These are phyloP conservation scores for Leptoxyphium fumago DNA, from an alignment of 2,329 filamentous ascomycete genomes.

Conservation along the genomic window DNA sequence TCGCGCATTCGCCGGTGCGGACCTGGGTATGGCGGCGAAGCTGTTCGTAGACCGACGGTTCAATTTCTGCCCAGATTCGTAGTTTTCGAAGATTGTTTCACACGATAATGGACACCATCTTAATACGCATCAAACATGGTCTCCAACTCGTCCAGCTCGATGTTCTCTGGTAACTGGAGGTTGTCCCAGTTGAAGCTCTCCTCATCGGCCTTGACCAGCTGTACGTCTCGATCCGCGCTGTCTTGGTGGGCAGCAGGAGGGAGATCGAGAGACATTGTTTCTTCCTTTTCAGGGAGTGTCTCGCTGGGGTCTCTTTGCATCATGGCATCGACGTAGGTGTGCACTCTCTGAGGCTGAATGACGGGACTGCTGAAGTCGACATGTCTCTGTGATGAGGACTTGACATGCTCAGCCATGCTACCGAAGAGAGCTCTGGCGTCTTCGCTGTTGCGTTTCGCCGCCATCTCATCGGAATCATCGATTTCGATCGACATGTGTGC, in stretches of 20 bases:
- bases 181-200: slow-evolving; percentile 18
- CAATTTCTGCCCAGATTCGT: no score
- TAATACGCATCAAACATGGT: slow-evolving; percentile 53
- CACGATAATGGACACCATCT: background rate
- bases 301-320: slow-evolving; percentile 1
- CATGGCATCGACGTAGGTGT: slow-evolving; percentile 2
- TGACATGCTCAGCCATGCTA: slow-evolving; percentile 25
- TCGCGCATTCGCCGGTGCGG: no score
- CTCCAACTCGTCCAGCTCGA: slow-evolving; percentile 88
- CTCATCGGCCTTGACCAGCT: background rate
- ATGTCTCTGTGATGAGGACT: slow-evolving; percentile 30
- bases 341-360: slow-evolving; percentile 22
- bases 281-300: slow-evolving; percentile 2
- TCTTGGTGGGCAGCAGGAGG: slow-evolving; percentile 10
- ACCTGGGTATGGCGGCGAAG: no score
- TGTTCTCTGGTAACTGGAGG: slow-evolving; percentile 62
- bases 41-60: no score
- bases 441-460: slow-evolving; percentile 36
- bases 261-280: slow-evolving; percentile 8
- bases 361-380: slow-evolving; percentile 33
- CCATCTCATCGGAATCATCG: slow-evolving; percentile 31
- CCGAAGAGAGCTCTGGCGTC: slow-evolving; percentile 36
- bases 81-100: no score
- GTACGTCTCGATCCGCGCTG: background rate
- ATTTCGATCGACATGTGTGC: slow-evolving; percentile 21